Evolutionary conservation across 164 flowering plant species (phyloP).

Genomic region (Warburgia ugandensis): DNA sequence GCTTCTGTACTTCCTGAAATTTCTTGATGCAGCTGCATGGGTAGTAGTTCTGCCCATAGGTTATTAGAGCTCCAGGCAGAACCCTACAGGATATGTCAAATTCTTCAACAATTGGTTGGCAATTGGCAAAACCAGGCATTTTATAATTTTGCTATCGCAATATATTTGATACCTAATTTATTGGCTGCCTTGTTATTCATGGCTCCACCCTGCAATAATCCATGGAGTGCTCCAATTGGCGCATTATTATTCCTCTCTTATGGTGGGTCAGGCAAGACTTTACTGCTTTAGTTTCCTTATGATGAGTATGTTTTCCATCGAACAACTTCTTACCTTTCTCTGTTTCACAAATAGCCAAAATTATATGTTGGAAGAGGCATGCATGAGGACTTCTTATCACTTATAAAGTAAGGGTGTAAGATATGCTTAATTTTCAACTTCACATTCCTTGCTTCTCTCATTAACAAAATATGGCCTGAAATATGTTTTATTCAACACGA

Average conservation of each 20-base stretch:
- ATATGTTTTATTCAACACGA: slow-evolving; percentile 32
- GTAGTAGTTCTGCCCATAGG: slow-evolving; percentile 74
- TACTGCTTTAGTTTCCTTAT: slow-evolving; percentile 1
- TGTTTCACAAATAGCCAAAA: slow-evolving; percentile 60
- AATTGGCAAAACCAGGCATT: slow-evolving; percentile 60
- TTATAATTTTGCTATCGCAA: slow-evolving; percentile 55
- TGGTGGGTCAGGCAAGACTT: slow-evolving; percentile 96
- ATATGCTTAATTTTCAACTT: neutral
- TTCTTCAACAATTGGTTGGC: slow-evolving; percentile 53
- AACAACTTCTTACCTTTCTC: slow-evolving; percentile 3
- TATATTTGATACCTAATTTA: slow-evolving; percentile 76
- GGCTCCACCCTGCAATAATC: slow-evolving; percentile 65
- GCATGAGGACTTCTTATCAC: slow-evolving; percentile 85
- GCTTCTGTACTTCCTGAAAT: slow-evolving; percentile 72
- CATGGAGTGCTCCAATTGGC: slow-evolving; percentile 84
- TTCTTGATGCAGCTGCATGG: slow-evolving; percentile 79
- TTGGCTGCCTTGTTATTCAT: slow-evolving; percentile 67
- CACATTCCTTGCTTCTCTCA: neutral
- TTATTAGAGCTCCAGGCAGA: slow-evolving; percentile 58
- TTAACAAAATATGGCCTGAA: slow-evolving; percentile 4
- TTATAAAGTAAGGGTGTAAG: slow-evolving; percentile 65
- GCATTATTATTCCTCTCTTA: slow-evolving; percentile 51
- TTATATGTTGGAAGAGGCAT: slow-evolving; percentile 92
- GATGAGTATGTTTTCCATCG: neutral
- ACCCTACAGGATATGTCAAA: slow-evolving; percentile 72